A percentile compares a stretch with the other conserved stretches of the same genome.
phyloP scores from a whole-genome alignment of 2,329 filamentous ascomycete genomes.

The Beauveria asiatica region DNA sequence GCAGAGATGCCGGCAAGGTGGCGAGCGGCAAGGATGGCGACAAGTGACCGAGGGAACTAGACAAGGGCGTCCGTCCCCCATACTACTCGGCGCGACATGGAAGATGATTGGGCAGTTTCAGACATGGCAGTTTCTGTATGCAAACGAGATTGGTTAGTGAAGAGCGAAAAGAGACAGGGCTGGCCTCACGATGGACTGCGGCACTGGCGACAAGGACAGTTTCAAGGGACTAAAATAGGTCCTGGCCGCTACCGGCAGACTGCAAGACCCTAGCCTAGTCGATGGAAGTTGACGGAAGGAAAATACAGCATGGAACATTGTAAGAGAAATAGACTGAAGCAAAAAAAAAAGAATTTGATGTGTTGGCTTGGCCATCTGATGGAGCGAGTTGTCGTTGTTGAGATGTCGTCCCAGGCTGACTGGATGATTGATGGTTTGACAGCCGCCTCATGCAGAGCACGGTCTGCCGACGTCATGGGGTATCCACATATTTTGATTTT shows the following conservation, averaged over 20 bases:
- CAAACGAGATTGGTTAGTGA: background rate
- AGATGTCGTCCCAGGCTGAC: background rate
- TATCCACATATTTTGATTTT: background rate
- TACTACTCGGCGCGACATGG: background rate
- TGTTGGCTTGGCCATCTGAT: too few species aligned
- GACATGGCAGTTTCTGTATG: background rate
- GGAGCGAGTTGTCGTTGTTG: background rate
- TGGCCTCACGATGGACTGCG: constrained; percentile 1
- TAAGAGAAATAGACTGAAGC: background rate
- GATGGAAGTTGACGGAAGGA: background rate
- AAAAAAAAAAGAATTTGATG: too few species aligned
- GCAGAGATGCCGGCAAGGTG: background rate
- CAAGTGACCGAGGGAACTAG: background rate
- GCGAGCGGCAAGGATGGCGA: background rate
- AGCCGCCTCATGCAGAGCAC: background rate
- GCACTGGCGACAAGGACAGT: background rate
- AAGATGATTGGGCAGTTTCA: background rate
- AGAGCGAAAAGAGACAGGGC: background rate
- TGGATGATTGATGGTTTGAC: background rate
- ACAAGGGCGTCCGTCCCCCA: background rate
- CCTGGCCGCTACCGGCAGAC: background rate
- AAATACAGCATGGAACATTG: too few species aligned
- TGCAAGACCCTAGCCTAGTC: background rate
- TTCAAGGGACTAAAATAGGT: constrained; percentile 2
- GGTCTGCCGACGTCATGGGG: background rate